phyloP scores from a whole-genome alignment of 768 basidiomycete genomes.

The Suillus alpinus region DNA sequence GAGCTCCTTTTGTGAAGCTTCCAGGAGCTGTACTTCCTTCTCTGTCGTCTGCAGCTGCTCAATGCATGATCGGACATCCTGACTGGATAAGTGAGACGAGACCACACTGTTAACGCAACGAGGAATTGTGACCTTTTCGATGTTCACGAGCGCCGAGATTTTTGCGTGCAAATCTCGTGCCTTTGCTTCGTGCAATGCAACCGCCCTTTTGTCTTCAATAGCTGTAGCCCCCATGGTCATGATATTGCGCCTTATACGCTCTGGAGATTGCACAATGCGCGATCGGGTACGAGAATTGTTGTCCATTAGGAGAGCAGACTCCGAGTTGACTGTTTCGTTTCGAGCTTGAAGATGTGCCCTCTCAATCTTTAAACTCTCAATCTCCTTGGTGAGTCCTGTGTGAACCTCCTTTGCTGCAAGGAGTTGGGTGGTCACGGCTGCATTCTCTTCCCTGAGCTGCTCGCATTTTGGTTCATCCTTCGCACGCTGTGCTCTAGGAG shows the following conservation, averaged over 20 bases:
- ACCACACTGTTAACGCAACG: constrained; percentile 6
- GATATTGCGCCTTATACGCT: constrained; percentile 83
- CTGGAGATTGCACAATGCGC: constrained; percentile 89
- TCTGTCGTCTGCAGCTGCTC: constrained; percentile 78
- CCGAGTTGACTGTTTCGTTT: constrained; percentile 65
- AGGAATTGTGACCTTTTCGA: constrained; percentile 61
- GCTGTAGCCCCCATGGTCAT: constrained; percentile 66
- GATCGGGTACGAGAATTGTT: constrained; percentile 60
- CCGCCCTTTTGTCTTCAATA: constrained; percentile 66
- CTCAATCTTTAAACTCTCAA: constrained; percentile 71
- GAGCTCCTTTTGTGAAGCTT: constrained; percentile 63
- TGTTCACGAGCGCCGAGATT: constrained; percentile 62
- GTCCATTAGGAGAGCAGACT: constrained; percentile 58
- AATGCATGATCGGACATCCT: constrained; percentile 71
- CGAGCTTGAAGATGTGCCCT: constrained; percentile 61
- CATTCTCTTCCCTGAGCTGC: constrained; percentile 58
- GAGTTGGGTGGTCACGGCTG: constrained; percentile 58
- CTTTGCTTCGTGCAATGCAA: constrained; percentile 68
- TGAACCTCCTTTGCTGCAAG: constrained; percentile 70
- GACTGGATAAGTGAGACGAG: constrained; percentile 4
- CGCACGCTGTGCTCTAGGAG: constrained; percentile 53
- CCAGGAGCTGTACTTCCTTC: constrained; percentile 62
- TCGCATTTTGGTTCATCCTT: constrained; percentile 70
- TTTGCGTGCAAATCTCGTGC: constrained; percentile 75
- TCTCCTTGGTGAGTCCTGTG: constrained; percentile 54